Evolutionary conservation across 345 rosid genomes (phyloP).

Genomic region (Citrus mangshanensis): DNA sequence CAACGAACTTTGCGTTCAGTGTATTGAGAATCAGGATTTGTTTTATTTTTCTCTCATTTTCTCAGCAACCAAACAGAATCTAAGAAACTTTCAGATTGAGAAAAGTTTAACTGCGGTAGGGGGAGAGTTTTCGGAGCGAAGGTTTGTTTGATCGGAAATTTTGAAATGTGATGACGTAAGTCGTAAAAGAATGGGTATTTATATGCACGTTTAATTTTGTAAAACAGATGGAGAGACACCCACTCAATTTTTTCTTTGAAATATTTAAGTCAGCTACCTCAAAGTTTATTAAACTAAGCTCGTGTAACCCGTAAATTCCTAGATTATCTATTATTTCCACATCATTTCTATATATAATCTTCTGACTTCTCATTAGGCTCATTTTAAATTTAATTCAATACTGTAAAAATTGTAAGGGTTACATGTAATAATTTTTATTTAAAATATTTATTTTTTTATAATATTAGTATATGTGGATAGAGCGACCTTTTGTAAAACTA

Average conservation of each 20-base stretch:
- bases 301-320: not conserved
- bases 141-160: not conserved
- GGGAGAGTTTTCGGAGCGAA: not conserved
- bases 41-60: constrained; percentile 1
- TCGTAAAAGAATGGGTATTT: no score
- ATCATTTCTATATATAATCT: no score
- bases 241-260: not conserved
- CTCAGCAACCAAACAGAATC: constrained; percentile 3
- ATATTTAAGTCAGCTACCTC: not conserved
- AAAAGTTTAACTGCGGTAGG: not conserved
- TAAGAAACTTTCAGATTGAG: not conserved
- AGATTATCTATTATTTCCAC: not conserved
- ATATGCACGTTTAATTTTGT: no score
- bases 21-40: not conserved
- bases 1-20: not conserved
- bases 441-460: no score
- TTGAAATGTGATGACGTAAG: not conserved
- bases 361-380: no score
- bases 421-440: no score
- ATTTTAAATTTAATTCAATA: no score
- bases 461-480: no score
- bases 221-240: no score
- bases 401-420: no score
- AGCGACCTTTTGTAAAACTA: no score
- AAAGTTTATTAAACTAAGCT: not conserved